phyloP scores from a whole-genome alignment of 2,329 filamentous ascomycete genomes.

The Nannizziopsis arthrosporioides region DNA sequence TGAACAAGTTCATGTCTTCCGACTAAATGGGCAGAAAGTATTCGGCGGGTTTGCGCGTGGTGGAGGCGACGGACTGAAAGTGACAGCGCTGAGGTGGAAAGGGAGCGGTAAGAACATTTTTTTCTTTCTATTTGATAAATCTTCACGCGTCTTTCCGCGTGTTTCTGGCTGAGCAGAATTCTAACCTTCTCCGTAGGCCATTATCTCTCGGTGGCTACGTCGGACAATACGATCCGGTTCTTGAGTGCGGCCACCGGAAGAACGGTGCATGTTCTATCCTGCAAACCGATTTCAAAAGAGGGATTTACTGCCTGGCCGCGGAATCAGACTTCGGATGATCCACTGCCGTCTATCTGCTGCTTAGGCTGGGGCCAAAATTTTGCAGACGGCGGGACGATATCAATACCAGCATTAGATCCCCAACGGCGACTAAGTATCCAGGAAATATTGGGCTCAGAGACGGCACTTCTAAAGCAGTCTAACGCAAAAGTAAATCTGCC shows the following conservation, averaged over 20 bases:
- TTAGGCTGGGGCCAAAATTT: slow-evolving; percentile 47
- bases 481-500: slow-evolving; percentile 50
- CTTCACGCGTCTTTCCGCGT: not conserved
- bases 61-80: slow-evolving; percentile 23
- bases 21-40: slow-evolving; percentile 62
- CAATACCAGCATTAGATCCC: slow-evolving; percentile 27
- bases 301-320: not conserved
- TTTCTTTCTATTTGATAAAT: not conserved
- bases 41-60: slow-evolving; percentile 42
- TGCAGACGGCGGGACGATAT: slow-evolving; percentile 38
- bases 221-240: slow-evolving; percentile 64
- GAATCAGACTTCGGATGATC: slow-evolving; percentile 27
- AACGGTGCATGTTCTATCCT: slow-evolving; percentile 57
- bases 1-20: slow-evolving; percentile 61
- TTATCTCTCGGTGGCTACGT: slow-evolving; percentile 72
- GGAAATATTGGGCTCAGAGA: slow-evolving; percentile 31
- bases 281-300: not conserved
- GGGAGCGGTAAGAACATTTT: slow-evolving; percentile 46
- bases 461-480: slow-evolving; percentile 27
- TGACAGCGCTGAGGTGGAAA: slow-evolving; percentile 48
- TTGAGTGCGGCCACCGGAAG: slow-evolving; percentile 73
- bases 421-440: slow-evolving; percentile 27
- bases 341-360: slow-evolving; percentile 31
- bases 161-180: not conserved
- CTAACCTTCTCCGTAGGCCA: slow-evolving; percentile 33